Base-by-base conservation (phyloP, 495 filamentous ascomycete species). In the Friedmanniomyces endolithicus region DNA sequence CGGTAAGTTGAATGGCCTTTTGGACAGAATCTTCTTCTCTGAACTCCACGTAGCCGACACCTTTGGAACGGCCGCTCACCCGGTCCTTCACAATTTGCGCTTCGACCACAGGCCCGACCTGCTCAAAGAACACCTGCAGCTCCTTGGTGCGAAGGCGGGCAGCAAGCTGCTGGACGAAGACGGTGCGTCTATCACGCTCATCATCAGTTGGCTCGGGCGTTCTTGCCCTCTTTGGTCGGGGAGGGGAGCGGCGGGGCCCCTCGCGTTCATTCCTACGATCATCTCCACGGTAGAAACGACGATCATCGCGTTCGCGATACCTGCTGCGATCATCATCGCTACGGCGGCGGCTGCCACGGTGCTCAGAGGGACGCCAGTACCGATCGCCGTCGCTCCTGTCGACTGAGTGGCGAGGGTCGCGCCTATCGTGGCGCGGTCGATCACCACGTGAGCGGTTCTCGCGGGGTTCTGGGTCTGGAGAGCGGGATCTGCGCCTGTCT, bases 11-110 rank as follows among this genome's bases (percentile, higher is more conserved):
- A 68, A 99, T 90, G 63, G 94, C 94, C 70, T 80, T 81, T 66
- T 79, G 77, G 60, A 99, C 94, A 59, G 90, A 95, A 60, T 90
- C 87, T 78, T 97, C 94, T 67, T 85, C 81, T 67, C 89, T 92
- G 72, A 99, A 99, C 76, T 99, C 94, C 71, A 99, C 94, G 67
- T 99, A 99, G 65, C 94, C 94, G 68, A 99, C 94, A 71, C 94
- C 92, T 79, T 99, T 99, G 20, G 89, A 95, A 69, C 94, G 85
- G 58, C 88, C 88, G 71, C 88, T 94, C 52, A 97, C 88, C 55
- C 94, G 78, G 64, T 99, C 94, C 73, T 95, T 97, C n/a, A 99
- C 94, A 63, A 99, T 97, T 71, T 96, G 92, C 50, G 94, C 94
- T 70, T 97, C 94, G 64, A 90, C 94, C 24, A 99, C 92, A 29